Conservation (phyloP, 345 rosid species). For the Mercurialis annua region DNA sequence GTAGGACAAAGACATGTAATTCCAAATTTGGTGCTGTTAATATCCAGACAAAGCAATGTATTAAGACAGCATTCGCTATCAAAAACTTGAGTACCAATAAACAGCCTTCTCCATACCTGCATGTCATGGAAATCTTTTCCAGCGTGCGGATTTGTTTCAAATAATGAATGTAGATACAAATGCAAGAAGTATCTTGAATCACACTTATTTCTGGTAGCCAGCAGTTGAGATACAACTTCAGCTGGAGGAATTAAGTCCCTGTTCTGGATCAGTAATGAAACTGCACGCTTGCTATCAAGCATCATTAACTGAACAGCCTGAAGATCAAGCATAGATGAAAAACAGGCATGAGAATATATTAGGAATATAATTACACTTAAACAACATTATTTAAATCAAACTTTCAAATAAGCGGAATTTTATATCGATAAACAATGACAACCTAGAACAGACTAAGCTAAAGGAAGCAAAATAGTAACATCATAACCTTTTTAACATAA, state of each 20-base stretch:
- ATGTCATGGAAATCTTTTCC: conserved; percentile 95
- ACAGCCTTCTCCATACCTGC: conserved; percentile 59
- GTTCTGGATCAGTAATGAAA: conserved; percentile 72
- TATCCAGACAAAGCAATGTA: background rate
- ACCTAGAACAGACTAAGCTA: background rate
- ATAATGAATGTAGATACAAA: conserved; percentile 75
- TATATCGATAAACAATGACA: background rate
- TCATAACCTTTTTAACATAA: conserved; percentile 14
- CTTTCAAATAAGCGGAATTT: conserved; percentile 2
- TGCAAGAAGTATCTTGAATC: conserved; percentile 86
- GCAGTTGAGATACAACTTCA: conserved; percentile 75
- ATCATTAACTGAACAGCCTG: conserved; percentile 91
- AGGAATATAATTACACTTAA: background rate
- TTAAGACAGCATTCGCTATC: background rate
- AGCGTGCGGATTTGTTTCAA: conserved; percentile 71
- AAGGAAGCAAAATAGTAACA: conserved; percentile 12
- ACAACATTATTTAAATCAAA: background rate
- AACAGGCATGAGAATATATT: conserved; percentile 4
- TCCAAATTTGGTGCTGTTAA: background rate
- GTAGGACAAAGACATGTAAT: background rate
- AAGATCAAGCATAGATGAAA: conserved; percentile 21
- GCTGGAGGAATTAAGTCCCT: conserved; percentile 75
- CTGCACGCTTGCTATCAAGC: conserved; percentile 84
- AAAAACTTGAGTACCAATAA: background rate
- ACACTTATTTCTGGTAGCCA: conserved; percentile 55